Conservation (phyloP, 2,329 filamentous ascomycete genomes). For the Nigrospora osmanthi region DNA sequence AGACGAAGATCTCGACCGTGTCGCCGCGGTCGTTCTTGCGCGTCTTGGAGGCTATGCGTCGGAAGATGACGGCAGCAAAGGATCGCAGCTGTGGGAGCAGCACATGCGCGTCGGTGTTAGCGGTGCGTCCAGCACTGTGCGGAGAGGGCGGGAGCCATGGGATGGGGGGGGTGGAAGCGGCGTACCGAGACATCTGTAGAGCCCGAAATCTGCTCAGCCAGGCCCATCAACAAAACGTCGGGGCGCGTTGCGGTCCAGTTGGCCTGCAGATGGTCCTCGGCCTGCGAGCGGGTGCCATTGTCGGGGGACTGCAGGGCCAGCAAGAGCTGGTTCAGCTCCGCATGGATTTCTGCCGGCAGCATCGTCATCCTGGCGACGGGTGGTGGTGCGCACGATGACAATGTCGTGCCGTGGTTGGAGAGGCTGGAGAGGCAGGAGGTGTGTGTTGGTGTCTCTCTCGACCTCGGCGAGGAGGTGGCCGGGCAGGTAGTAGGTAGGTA, state of each 20-base stretch:
- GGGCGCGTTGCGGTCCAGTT: slow-evolving; percentile 81
- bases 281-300: slow-evolving; percentile 75
- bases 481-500: too few species aligned
- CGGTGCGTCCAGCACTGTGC: not conserved
- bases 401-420: too few species aligned
- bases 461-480: too few species aligned
- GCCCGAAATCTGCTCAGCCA: slow-evolving; percentile 83
- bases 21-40: slow-evolving; percentile 67
- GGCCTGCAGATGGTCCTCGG: slow-evolving; percentile 83
- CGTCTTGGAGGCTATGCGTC: slow-evolving; percentile 84
- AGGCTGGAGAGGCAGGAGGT: too few species aligned
- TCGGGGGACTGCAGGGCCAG: slow-evolving; percentile 84
- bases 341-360: slow-evolving; percentile 74
- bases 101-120: not conserved
- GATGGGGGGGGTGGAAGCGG: slow-evolving; percentile 8
- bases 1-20: slow-evolving; percentile 78
- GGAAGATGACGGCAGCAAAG: slow-evolving; percentile 89
- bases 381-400: not conserved
- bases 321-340: slow-evolving; percentile 78
- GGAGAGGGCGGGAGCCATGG: not conserved
- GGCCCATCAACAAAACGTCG: slow-evolving; percentile 84
- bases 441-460: too few species aligned
- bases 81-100: slow-evolving; percentile 60
- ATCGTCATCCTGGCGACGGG: slow-evolving; percentile 60
- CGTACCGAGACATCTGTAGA: slow-evolving; percentile 67